These are phyloP conservation scores for Dictyostelium intermedium DNA, from an alignment of 78 protist species.

Conservation along the genomic window DNA sequence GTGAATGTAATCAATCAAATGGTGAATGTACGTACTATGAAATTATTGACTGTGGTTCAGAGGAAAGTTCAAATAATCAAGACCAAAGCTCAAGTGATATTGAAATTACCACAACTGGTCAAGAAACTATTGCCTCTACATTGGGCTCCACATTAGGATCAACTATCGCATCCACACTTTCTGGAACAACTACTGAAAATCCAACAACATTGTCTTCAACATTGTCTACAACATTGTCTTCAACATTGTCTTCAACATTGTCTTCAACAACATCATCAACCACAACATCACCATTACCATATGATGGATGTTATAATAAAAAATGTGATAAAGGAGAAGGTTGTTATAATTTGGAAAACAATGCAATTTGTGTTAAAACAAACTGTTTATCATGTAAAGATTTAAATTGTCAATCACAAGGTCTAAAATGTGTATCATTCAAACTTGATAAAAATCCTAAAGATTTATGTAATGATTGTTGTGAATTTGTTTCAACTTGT, in stretches of 20 bases:
- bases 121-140: neutral
- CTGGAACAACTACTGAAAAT: neutral
- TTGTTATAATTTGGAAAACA: neutral
- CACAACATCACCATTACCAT: neutral
- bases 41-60: neutral
- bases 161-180: neutral
- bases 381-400: neutral
- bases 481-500: neutral
- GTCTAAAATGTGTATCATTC: neutral
- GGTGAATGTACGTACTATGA: neutral
- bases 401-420: neutral
- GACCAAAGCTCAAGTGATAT: neutral
- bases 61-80: neutral
- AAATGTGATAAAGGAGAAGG: neutral
- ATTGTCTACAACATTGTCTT: neutral
- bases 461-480: neutral
- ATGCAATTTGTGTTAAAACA: neutral
- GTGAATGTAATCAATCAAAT: neutral
- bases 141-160: neutral
- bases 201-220: neutral
- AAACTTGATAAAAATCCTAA: neutral
- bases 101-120: too few species aligned
- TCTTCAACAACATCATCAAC: neutral
- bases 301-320: neutral
- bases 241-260: neutral